Percentiles rank a stretch among this genome's conserved stretches.
phyloP scores from a whole-genome alignment of 768 basidiomycete genomes.

The Pleurotus cornucopiae region DNA sequence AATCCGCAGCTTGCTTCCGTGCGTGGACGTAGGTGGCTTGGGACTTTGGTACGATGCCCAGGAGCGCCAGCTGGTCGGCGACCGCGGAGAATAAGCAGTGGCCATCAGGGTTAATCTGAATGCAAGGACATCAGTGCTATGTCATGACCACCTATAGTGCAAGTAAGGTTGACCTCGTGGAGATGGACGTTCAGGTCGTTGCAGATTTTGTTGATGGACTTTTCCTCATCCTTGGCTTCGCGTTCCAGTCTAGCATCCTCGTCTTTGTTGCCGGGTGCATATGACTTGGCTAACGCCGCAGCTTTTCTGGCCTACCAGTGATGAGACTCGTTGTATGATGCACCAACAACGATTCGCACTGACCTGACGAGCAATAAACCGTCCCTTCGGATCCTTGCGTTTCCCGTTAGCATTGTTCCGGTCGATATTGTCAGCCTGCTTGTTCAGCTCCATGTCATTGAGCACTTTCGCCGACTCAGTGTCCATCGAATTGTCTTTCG shows the following conservation, averaged over 20 bases:
- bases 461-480: constrained; percentile 44
- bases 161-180: constrained; percentile 46
- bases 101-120: constrained; percentile 88
- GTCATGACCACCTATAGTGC: no score
- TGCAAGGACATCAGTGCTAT: neutral
- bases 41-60: constrained; percentile 56
- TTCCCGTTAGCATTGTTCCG: constrained; percentile 14
- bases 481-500: constrained; percentile 46
- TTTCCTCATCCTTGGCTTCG: constrained; percentile 67
- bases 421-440: constrained; percentile 25
- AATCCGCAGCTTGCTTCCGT: constrained; percentile 70
- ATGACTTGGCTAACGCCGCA: constrained; percentile 53
- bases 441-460: constrained; percentile 40
- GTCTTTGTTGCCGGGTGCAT: constrained; percentile 50
- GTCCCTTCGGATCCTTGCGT: constrained; percentile 56
- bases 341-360: constrained; percentile 10
- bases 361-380: constrained; percentile 73
- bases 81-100: constrained; percentile 95
- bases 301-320: constrained; percentile 65
- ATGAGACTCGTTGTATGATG: neutral
- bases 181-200: constrained; percentile 62
- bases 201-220: constrained; percentile 59
- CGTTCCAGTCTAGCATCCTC: constrained; percentile 54
- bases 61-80: constrained; percentile 83
- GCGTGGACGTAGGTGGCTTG: constrained; percentile 58